Base-by-base conservation (phyloP, 1,284 basidiomycete species). In the Trametes versicolor region DNA sequence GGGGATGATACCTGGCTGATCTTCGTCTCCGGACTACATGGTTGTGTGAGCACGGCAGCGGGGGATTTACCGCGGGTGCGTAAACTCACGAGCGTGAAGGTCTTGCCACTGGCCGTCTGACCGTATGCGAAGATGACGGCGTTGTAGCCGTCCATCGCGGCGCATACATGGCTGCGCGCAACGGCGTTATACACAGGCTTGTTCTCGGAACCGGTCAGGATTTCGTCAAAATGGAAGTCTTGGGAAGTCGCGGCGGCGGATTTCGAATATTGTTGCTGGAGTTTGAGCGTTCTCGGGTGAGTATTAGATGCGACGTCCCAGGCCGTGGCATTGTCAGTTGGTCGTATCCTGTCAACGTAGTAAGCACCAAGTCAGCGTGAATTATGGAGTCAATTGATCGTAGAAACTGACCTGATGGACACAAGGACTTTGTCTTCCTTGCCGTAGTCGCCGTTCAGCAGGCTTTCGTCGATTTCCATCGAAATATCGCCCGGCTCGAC, bases 121-220 rank as follows among this genome's bases (percentile, higher is more conserved):
- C 95, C 96, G 69, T 98, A 97, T 0, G 96, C 96, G 73, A 98
- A 98, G 56, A 97, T 89, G 69, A 98, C 95, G 13, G 95, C 89
- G 76, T 99, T 99, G 82, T 90, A 99, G 12, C 97, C 97, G 58
- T 98, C 95, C 94, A 98, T 98, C 13, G 96, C 94, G 21, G 95
- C 93, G 67, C 88, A 87, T 0, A 99, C 95, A 73, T 98, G 94
- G 1, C 92, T 92, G 13, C 89, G 86, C 0, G 95, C 97, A 1
- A 95, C 91, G 5, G 91, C 87, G 37, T 87, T 87, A 77, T 99
- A 99, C 0, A 97, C 85, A 0, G 89, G 87, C 67, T 92, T 92
- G 76, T 98, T 99, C 62, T 91, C 88, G 0, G 91, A 89, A 0
- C 92, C 92, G 1, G 90, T 94, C 51, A 95, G 87, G 62, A 96